Percentiles rank a stretch among this genome's conserved stretches.
These are phyloP conservation scores for Backusella parvicylindrica DNA, from an alignment of 192 early-diverging fungal genomes.

Conservation along the genomic window DNA sequence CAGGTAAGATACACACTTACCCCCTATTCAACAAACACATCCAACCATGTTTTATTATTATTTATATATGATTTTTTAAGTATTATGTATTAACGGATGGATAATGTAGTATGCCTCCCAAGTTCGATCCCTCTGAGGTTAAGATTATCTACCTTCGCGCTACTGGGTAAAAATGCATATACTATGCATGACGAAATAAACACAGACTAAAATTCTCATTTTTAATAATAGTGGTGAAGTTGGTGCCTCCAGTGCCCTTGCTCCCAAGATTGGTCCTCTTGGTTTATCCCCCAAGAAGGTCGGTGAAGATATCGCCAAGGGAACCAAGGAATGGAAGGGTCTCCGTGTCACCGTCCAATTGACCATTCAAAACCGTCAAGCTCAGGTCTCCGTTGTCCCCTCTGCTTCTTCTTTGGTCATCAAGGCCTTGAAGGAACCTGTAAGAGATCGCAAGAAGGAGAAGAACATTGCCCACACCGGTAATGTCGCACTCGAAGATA, in stretches of 20 bases:
- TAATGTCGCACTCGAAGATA: constrained; percentile 88
- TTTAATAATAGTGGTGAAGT: constrained; percentile 81
- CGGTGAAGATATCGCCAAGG: constrained; percentile 99
- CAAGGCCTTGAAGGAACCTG: constrained; percentile 93
- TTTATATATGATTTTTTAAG: not conserved
- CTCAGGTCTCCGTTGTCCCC: constrained; percentile 91
- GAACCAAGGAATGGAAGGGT: constrained; percentile 97
- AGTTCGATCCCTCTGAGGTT: constrained; percentile 82
- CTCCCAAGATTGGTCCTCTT: constrained; percentile 99
- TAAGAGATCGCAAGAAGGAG: constrained; percentile 97
- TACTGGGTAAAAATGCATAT: constrained; percentile 57
- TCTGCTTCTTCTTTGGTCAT: constrained; percentile 94
- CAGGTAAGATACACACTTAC: not conserved
- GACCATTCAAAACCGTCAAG: constrained; percentile 99
- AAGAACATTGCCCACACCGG: constrained; percentile 99
- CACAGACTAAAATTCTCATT: too few relatives aligned
- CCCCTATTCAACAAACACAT: not conserved
- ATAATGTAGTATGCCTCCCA: constrained; percentile 59
- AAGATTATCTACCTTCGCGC: constrained; percentile 90
- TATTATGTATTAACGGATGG: not conserved
- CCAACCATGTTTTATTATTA: not conserved
- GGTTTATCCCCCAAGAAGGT: constrained; percentile 99
- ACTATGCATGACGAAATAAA: too few relatives aligned
- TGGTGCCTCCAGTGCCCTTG: constrained; percentile 92
- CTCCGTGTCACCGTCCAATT: constrained; percentile 95